Evolutionary conservation across 805 yeast genomes (phyloP).

Genomic region (Yamadazyma takamatsuzukensis): DNA sequence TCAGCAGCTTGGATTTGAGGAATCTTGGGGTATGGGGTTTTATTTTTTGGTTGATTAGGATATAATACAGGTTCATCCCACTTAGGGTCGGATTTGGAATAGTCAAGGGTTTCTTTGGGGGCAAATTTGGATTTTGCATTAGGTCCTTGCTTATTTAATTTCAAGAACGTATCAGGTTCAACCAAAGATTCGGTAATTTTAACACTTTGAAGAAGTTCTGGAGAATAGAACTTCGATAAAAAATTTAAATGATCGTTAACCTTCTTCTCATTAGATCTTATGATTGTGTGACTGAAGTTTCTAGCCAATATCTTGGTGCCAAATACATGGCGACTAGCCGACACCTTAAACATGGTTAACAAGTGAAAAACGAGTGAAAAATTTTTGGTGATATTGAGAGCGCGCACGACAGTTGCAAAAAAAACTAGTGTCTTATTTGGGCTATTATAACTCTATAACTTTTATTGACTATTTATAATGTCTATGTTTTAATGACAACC

Average conservation of each 20-base stretch:
- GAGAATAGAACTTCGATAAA: slow-evolving; percentile 74
- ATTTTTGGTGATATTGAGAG: too few relatives aligned
- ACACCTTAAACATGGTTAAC: too few relatives aligned
- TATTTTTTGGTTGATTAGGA: slow-evolving; percentile 46
- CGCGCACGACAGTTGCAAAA: too few relatives aligned
- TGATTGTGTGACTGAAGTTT: background rate
- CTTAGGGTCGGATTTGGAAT: slow-evolving; percentile 63
- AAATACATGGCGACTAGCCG: too few relatives aligned
- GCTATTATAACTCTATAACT: too few relatives aligned
- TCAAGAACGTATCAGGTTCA: slow-evolving; percentile 57
- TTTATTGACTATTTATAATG: too few relatives aligned
- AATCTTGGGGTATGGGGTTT: slow-evolving; percentile 54
- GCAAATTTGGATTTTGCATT: slow-evolving; percentile 49
- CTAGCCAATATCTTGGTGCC: too few relatives aligned
- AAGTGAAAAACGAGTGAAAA: too few relatives aligned
- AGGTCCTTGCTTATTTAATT: slow-evolving; percentile 29
- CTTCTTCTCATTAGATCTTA: slow-evolving; percentile 9
- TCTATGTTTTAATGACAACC: slow-evolving; percentile 13
- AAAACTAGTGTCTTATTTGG: too few relatives aligned
- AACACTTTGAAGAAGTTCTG: slow-evolving; percentile 76
- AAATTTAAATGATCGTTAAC: slow-evolving; percentile 46
- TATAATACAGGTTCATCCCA: slow-evolving; percentile 64
- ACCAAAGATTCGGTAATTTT: slow-evolving; percentile 74
- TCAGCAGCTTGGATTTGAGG: slow-evolving; percentile 56
- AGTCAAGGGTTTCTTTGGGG: slow-evolving; percentile 54